These are phyloP conservation scores for Pogostemon cablin DNA, from an alignment of 257 asterid genomes.

Conservation along the genomic window DNA sequence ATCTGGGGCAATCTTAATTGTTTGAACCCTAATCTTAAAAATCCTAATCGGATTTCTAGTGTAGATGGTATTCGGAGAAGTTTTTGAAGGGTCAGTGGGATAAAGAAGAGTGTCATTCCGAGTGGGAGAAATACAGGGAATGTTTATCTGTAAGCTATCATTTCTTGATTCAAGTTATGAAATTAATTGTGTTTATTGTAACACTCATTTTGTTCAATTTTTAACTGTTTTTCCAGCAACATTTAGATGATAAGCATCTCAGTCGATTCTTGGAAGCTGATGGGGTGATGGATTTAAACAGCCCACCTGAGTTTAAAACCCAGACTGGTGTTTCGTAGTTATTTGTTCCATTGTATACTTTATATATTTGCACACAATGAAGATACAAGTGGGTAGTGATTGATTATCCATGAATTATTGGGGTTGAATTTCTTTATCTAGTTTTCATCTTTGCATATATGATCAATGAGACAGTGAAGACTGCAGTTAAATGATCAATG, in stretches of 20 bases:
- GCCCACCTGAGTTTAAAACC: conserved; percentile 42
- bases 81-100: conserved; percentile 94
- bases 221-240: conserved; percentile 49
- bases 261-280: conserved; percentile 82
- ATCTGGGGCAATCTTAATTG: neutral
- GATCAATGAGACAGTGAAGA: too few species aligned
- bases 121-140: conserved; percentile 82
- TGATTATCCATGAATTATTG: too few species aligned
- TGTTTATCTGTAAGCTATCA: conserved; percentile 73
- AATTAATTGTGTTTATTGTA: neutral
- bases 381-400: too few species aligned
- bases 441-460: too few species aligned
- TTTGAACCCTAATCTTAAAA: conserved; percentile 15
- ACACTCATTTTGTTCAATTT: conserved; percentile 4
- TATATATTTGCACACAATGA: too few species aligned
- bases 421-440: too few species aligned
- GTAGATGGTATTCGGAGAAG: conserved; percentile 86
- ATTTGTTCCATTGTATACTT: conserved; percentile 6
- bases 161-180: neutral
- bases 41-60: conserved; percentile 18
- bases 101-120: conserved; percentile 68
- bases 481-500: too few species aligned
- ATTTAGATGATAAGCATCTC: conserved; percentile 90
- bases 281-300: conserved; percentile 48
- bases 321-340: conserved; percentile 41